Conservation (phyloP, 164 flowering plant genomes). For the Brasenia schreberi region DNA sequence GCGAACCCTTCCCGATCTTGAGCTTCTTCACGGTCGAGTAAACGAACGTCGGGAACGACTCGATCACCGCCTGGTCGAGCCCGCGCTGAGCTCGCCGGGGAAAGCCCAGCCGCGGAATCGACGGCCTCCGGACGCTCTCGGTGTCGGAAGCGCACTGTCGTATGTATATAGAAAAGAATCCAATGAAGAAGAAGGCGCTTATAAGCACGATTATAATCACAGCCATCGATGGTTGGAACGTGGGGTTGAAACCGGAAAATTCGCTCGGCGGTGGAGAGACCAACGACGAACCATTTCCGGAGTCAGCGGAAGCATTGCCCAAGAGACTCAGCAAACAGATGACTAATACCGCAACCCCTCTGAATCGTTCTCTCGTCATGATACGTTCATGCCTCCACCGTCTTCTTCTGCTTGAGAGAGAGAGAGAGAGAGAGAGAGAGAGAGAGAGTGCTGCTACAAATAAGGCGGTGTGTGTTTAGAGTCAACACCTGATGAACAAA, state of each 20-base stretch:
- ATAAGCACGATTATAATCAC: slow-evolving; percentile 14
- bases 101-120: neutral
- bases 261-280: neutral
- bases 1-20: slow-evolving; percentile 25
- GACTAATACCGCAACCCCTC: too few species aligned
- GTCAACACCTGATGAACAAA: too few species aligned
- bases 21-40: slow-evolving; percentile 42
- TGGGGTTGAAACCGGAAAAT: slow-evolving; percentile 6
- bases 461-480: too few species aligned
- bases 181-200: slow-evolving; percentile 23
- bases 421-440: too few species aligned
- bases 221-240: slow-evolving; percentile 20
- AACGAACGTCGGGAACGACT: slow-evolving; percentile 31
- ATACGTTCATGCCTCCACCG: too few species aligned
- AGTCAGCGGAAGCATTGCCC: too few species aligned
- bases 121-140: slow-evolving; percentile 1
- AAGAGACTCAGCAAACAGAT: too few species aligned
- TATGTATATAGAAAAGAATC: slow-evolving; percentile 19
- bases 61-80: slow-evolving; percentile 25
- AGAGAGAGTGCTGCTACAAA: too few species aligned
- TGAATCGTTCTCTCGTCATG: too few species aligned
- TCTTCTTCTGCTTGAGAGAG: too few species aligned
- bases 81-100: slow-evolving; percentile 12
- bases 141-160: slow-evolving; percentile 21
- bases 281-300: neutral